Percentiles rank a stretch among this genome's conserved stretches.
Evolutionary conservation across 1,284 basidiomycete species (phyloP).

Genomic region (Takashimella tepidaria): DNA sequence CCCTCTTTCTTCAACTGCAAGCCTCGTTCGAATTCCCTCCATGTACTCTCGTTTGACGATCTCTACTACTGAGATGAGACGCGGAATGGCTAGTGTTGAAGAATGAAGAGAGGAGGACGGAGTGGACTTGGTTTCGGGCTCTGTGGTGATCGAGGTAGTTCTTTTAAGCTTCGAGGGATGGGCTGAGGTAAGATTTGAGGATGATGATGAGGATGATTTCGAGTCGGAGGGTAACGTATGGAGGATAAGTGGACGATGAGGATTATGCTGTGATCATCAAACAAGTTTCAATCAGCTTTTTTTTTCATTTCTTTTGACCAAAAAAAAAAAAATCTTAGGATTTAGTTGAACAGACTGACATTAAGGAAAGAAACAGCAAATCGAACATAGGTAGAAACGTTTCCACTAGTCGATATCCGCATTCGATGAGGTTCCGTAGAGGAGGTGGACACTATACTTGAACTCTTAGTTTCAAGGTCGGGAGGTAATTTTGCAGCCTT

Average conservation of each 20-base stretch:
- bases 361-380: constrained; percentile 60
- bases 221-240: constrained; percentile 58
- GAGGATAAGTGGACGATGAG: constrained; percentile 56
- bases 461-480: no score
- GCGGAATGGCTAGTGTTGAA: constrained; percentile 56
- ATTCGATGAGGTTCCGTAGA: constrained; percentile 44
- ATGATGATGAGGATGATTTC: neutral
- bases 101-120: constrained; percentile 25
- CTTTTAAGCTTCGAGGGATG: neutral
- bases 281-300: no score
- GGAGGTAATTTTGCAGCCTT: no score
- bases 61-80: constrained; percentile 70
- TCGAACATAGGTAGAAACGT: constrained; percentile 58
- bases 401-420: constrained; percentile 61
- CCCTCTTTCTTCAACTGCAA: neutral
- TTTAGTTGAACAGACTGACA: constrained; percentile 51
- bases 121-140: constrained; percentile 11
- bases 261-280: constrained; percentile 53
- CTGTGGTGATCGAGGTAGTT: neutral
- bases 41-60: constrained; percentile 77
- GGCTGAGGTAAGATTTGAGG: neutral
- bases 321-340: no score
- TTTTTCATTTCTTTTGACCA: no score
- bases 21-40: constrained; percentile 3
- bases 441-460: no score